A percentile compares a stretch with the other conserved stretches of the same genome.
Conservation (phyloP, 352 stramenopile genomes). For the Pythium volutum region DNA sequence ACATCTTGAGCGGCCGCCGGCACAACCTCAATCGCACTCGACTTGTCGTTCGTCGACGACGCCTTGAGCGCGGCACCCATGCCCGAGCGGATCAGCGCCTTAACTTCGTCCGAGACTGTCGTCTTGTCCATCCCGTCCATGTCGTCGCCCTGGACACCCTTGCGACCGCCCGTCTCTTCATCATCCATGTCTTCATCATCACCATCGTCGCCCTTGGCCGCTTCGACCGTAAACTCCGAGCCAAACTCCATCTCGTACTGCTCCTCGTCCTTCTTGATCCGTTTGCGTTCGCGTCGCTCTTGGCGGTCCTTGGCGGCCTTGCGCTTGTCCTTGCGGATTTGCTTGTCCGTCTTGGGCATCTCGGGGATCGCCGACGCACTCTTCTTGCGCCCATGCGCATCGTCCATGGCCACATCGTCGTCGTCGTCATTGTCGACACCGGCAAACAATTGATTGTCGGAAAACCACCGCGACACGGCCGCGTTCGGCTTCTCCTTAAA, state of each 20-base stretch:
- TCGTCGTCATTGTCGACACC: constrained; percentile 60
- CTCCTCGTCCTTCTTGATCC: constrained; percentile 81
- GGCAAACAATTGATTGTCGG: constrained; percentile 80
- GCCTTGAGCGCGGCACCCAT: constrained; percentile 64
- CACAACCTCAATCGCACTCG: constrained; percentile 51
- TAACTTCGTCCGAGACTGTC: constrained; percentile 52
- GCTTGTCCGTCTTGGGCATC: constrained; percentile 99
- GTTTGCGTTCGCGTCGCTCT: constrained; percentile 79
- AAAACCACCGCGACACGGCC: constrained; percentile 81
- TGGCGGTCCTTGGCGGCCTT: constrained; percentile 92
- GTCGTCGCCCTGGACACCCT: neutral
- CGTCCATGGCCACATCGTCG: neutral
- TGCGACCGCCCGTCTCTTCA: constrained; percentile 17
- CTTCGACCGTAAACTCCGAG: constrained; percentile 59
- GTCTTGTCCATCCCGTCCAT: constrained; percentile 11
- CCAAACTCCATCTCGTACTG: constrained; percentile 82
- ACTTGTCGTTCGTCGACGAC: neutral
- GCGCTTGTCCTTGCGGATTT: constrained; percentile 96
- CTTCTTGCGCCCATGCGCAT: constrained; percentile 21
- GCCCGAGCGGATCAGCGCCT: constrained; percentile 79
- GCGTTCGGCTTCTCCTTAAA: constrained; percentile 76
- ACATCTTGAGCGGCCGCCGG: no score
- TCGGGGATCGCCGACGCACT: constrained; percentile 41
- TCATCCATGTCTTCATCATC: constrained; percentile 45
- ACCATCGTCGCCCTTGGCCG: constrained; percentile 23